Evolutionary conservation across 208 protist genomes (phyloP), one percentile per base, ranked within the genome.

Genomic region (Crithidia expoeki): DNA sequence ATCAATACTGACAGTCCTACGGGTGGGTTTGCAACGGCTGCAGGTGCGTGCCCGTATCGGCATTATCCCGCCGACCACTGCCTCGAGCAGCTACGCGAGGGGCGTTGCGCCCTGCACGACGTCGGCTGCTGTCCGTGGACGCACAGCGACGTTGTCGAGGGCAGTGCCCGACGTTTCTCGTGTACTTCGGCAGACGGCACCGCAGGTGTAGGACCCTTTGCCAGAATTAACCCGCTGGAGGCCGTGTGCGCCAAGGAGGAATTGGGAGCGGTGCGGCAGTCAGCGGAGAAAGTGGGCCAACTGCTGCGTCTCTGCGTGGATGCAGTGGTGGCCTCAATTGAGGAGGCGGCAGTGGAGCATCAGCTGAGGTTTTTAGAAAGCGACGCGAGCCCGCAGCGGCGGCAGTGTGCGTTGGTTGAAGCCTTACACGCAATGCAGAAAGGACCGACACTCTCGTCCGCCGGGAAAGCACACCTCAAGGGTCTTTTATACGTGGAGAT

Each of bases 41-140:
- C 40, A 32, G 57, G n/a, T 19, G 40, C 11, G 25, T 77, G 72
- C 62, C 72, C 84, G 11, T 81, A 81, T 79, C 62, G 58, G 11
- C 60, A 75, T 40, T 58, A 79, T 32, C 78, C 79, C 12, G 56
- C 80, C 21, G 64, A 73, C 21, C 65, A 60, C 44, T 88, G 86
- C 60, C 17, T 88, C 16, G 52, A 23, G 14, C 75, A 83, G 62
- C 68, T 88, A 27, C 67, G 71, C 5, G n/a, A 70, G 17, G 86
- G 83, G 9, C 19, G 32, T 53, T 92, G 86, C 57, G 61, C 64
- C 9, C 57, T 76, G 36, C 59, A 68, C 21, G 30, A 71, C 12
- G 30, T 67, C 42, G 77, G 81, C 60, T 74, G 73, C 55, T 92
- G 86, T 44, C 86, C 86, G 3, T 92, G 80, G 80, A 70, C 61